These are phyloP conservation scores for Boletus sp. DNA, from an alignment of 1,284 basidiomycete genomes.

Conservation along the genomic window DNA sequence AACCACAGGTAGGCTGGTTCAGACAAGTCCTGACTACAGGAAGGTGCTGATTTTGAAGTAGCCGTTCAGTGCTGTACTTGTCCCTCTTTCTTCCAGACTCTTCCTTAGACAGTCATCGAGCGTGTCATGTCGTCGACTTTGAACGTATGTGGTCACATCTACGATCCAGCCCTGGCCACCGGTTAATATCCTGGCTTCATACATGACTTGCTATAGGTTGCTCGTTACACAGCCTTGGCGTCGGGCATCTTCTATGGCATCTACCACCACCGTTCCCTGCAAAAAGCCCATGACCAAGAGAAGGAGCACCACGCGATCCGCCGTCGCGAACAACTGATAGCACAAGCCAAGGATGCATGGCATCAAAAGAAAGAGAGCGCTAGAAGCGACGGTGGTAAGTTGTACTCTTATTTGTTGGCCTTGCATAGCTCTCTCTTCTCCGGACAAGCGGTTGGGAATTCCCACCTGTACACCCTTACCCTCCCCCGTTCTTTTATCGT, in stretches of 20 bases:
- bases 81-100: constrained; percentile 17
- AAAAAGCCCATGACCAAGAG: constrained; percentile 74
- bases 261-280: constrained; percentile 86
- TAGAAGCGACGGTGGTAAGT: constrained; percentile 53
- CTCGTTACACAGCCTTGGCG: constrained; percentile 90
- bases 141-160: constrained; percentile 45
- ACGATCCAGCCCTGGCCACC: background rate
- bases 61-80: constrained; percentile 14
- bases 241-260: constrained; percentile 91
- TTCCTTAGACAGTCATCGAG: constrained; percentile 13
- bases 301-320: constrained; percentile 67
- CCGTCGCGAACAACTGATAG: constrained; percentile 74
- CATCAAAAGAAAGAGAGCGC: constrained; percentile 62
- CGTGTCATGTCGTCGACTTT: constrained; percentile 58
- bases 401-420: constrained; percentile 1
- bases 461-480: background rate
- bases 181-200: constrained; percentile 18
- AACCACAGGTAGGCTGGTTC: constrained; percentile 13
- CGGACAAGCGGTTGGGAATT: background rate
- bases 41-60: constrained; percentile 10
- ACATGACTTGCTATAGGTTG: constrained; percentile 59
- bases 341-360: constrained; percentile 90
- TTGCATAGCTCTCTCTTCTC: background rate
- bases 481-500: background rate
- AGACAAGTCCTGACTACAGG: background rate